These are phyloP conservation scores for Pseudopithomyces maydicus DNA, from an alignment of 2,329 filamentous ascomycete genomes.

Conservation along the genomic window DNA sequence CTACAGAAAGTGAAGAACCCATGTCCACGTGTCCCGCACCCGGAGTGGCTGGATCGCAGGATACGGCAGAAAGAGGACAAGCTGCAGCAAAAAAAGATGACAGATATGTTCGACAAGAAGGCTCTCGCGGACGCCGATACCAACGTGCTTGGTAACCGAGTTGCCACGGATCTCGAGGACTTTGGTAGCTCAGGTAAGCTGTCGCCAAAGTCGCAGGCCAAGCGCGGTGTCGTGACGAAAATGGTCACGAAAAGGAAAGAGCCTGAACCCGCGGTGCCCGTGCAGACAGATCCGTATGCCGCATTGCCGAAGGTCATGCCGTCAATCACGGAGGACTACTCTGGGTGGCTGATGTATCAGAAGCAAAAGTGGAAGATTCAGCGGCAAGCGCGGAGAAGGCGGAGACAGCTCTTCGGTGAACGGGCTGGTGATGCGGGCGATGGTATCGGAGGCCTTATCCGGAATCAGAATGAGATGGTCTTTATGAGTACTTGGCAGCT, in stretches of 20 bases:
- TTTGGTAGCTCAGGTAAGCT: conserved; percentile 69
- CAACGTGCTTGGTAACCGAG: conserved; percentile 65
- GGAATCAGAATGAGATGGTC: conserved; percentile 86
- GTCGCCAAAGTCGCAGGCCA: conserved; percentile 43
- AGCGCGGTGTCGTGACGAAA: conserved; percentile 49
- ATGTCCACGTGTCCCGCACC: conserved; percentile 89
- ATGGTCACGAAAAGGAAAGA: conserved; percentile 56
- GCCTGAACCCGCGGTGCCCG: conserved; percentile 53
- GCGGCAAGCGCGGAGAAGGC: conserved; percentile 81
- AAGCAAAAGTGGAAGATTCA: conserved; percentile 99
- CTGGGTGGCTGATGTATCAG: conserved; percentile 87
- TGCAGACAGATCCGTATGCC: conserved; percentile 77
- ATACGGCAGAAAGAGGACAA: conserved; percentile 96
- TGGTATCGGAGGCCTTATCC: conserved; percentile 74
- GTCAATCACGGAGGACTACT: conserved; percentile 81
- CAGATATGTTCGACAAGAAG: conserved; percentile 80
- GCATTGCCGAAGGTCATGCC: conserved; percentile 84
- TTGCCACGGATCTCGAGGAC: conserved; percentile 76
- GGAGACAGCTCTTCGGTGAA: conserved; percentile 92
- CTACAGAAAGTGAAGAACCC: conserved; percentile 94
- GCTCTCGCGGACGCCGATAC: conserved; percentile 74
- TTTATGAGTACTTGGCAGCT: conserved; percentile 97
- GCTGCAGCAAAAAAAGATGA: conserved; percentile 98
- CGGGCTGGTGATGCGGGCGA: conserved; percentile 66
- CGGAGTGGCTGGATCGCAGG: conserved; percentile 92